Evolutionary conservation across 1,139 yeast species (phyloP).

Genomic region (Nakaseomyces nivariensis): DNA sequence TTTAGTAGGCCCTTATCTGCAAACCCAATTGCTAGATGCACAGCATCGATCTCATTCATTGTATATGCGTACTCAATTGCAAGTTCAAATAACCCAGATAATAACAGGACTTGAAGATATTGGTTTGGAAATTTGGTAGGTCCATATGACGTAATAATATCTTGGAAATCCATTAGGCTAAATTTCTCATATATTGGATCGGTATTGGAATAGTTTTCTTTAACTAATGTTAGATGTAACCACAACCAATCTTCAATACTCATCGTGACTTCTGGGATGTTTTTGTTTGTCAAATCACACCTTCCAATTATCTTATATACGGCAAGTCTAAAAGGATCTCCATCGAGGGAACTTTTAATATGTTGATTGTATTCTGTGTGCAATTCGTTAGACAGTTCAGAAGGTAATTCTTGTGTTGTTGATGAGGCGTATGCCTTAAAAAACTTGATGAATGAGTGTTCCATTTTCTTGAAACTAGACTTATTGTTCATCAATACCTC

Average conservation of each 20-base stretch:
- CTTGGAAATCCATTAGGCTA: constrained; percentile 64
- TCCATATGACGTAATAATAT: constrained; percentile 62
- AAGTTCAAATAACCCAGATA: constrained; percentile 73
- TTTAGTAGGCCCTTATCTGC: constrained; percentile 65
- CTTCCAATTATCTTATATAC: constrained; percentile 87
- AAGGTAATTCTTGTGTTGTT: constrained; percentile 44
- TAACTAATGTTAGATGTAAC: constrained; percentile 74
- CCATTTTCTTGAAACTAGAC: constrained; percentile 65
- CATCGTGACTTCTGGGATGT: constrained; percentile 65
- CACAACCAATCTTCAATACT: constrained; percentile 96
- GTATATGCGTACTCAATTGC: constrained; percentile 66
- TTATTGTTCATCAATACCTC: constrained; percentile 45
- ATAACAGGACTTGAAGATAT: constrained; percentile 64
- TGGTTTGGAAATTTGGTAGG: constrained; percentile 60
- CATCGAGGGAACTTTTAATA: constrained; percentile 58
- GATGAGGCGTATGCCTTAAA: constrained; percentile 62
- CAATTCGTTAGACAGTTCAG: constrained; percentile 59
- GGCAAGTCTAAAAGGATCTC: constrained; percentile 86
- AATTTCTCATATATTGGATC: constrained; percentile 63
- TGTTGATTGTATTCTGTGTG: constrained; percentile 79
- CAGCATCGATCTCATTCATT: constrained; percentile 73
- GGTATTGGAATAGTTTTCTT: constrained; percentile 40
- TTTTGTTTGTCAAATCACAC: constrained; percentile 61
- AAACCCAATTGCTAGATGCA: constrained; percentile 78
- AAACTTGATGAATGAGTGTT: constrained; percentile 73